Base-by-base conservation (phyloP, 345 rosid species). In the Diplotaxis tenuifolia region DNA sequence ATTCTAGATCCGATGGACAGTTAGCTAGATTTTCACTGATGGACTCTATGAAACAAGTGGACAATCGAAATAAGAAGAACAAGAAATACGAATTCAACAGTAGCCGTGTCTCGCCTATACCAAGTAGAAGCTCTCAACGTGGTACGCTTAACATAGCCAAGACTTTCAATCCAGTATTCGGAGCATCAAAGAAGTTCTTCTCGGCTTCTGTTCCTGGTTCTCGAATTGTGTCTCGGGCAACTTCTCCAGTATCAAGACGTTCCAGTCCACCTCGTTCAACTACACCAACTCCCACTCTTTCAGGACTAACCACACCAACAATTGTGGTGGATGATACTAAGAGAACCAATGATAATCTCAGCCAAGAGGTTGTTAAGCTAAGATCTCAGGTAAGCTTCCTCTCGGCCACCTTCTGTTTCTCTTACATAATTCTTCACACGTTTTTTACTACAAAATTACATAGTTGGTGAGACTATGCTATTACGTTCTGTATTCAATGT, bases 131-230 rank as follows among this genome's bases (percentile, higher is more conserved):
- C 71, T 90, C 92, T 28, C 99, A 95, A 61, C 84, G 92, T 85
- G 97, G 97, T 77, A 87, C 86, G 19, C 84, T 86, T 25, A 87
- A 83, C 77, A 83, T 86, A 57, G 84, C 93, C 49, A 92, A 89
- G 79, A 88, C 98, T 63, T 83, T 93, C 58, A 90, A 86, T 81
- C 97, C 96, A 16, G 88, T 86, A 73, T 95, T 92, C 78, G 96
- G 96, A 74, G 87, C 99, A 64, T 95, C 99, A 49, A 95, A 95
- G 84, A 95, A 92, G 78, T 86, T 90, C 77, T 95, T 92, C 84
- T 95, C 99, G 25, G 99, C 98, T 65, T 95, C 99, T 74, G 98
- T 95, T 84, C 99, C 99, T 76, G 99, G 99, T 67, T 95, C 99
- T 52, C 83, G 99, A 87, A 95, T 95, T 76, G 96, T 86, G 56